These are phyloP conservation scores for Xerophyta viscosa DNA, from an alignment of 106 monocot genomes.

Conservation along the genomic window DNA sequence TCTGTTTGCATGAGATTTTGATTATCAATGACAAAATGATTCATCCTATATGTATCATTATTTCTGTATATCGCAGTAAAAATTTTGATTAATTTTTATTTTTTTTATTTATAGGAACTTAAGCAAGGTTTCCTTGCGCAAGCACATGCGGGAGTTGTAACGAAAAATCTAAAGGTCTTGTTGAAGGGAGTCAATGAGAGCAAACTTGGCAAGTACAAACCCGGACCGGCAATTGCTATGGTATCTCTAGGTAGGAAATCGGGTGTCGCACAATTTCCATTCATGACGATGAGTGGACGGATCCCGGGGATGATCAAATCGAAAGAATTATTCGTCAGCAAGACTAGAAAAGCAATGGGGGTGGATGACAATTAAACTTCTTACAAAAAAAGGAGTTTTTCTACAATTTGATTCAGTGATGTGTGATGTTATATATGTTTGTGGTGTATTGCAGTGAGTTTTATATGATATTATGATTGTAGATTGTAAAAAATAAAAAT, in stretches of 20 bases:
- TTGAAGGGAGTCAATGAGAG: constrained; percentile 4
- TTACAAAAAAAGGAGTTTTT: neutral
- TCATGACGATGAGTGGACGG: neutral
- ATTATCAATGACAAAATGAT: too few relatives aligned
- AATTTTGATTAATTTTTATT: too few relatives aligned
- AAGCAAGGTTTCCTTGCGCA: constrained; percentile 1
- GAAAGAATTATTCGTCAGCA: constrained; percentile 3
- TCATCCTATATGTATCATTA: too few relatives aligned
- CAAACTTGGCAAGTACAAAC: constrained; percentile 11
- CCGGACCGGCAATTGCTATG: neutral
- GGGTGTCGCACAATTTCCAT: neutral
- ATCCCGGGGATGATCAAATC: constrained; percentile 9
- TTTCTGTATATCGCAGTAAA: too few relatives aligned
- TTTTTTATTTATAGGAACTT: neutral
- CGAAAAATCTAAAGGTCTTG: constrained; percentile 8
- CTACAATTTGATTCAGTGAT: neutral
- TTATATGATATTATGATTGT: too few relatives aligned
- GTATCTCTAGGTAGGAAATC: constrained; percentile 7
- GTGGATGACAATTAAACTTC: neutral
- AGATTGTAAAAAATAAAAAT: too few relatives aligned
- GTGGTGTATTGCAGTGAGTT: too few relatives aligned
- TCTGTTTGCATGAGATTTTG: too few relatives aligned
- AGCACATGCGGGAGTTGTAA: neutral
- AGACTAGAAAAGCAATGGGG: constrained; percentile 1
- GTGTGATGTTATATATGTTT: neutral